Conservation (phyloP, 192 early-diverging fungal genomes). For the Spizellomyces sp. region DNA sequence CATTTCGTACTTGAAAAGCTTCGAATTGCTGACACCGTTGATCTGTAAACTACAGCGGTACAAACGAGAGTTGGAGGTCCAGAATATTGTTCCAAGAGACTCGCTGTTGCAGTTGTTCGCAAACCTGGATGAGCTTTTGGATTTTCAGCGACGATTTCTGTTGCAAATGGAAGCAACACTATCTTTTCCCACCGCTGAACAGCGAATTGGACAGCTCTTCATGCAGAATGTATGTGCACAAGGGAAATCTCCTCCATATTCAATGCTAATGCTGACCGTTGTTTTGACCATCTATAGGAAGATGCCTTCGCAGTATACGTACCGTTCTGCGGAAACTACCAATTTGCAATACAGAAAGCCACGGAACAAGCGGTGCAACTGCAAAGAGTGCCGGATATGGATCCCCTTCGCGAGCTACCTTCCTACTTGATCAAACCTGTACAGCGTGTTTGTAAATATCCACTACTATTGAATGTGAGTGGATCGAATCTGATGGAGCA, state of each 20-base stretch:
- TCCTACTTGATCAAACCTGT: slow-evolving; percentile 96
- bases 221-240: slow-evolving; percentile 58
- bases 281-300: slow-evolving; percentile 29
- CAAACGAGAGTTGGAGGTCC: slow-evolving; percentile 35
- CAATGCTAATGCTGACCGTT: not conserved
- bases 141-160: slow-evolving; percentile 95
- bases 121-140: slow-evolving; percentile 90
- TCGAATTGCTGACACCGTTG: not conserved
- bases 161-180: slow-evolving; percentile 81
- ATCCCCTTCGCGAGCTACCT: slow-evolving; percentile 85
- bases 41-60: slow-evolving; percentile 31
- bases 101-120: slow-evolving; percentile 83
- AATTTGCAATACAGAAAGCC: slow-evolving; percentile 45
- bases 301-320: slow-evolving; percentile 69
- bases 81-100: slow-evolving; percentile 77
- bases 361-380: slow-evolving; percentile 37
- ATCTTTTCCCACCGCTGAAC: slow-evolving; percentile 71
- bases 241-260: not conserved
- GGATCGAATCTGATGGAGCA: slow-evolving; percentile 32
- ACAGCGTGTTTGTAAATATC: slow-evolving; percentile 98
- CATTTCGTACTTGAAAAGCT: no score
- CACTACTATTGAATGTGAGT: slow-evolving; percentile 72
- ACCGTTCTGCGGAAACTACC: slow-evolving; percentile 92
- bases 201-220: slow-evolving; percentile 88
- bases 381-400: slow-evolving; percentile 70